These are phyloP conservation scores for Talaromyces wortmannii DNA, from an alignment of 495 filamentous ascomycete genomes.

Conservation along the genomic window DNA sequence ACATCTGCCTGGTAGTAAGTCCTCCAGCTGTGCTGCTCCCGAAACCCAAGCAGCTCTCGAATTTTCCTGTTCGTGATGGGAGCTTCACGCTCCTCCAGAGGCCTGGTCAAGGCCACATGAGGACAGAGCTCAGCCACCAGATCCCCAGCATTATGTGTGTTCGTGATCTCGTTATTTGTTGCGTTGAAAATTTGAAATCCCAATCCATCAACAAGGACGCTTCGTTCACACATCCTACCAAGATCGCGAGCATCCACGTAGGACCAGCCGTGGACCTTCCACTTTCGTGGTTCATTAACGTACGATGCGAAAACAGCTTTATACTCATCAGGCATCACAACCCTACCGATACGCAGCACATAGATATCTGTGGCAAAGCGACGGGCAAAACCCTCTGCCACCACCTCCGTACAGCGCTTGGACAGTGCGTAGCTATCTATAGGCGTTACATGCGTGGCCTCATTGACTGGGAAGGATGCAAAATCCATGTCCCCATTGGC, in stretches of 20 bases:
- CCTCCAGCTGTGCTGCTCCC: constrained; percentile 50
- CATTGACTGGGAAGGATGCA: constrained; percentile 49
- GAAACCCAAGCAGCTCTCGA: constrained; percentile 48
- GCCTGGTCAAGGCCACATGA: constrained; percentile 36
- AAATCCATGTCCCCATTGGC: constrained; percentile 50
- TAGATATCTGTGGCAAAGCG: constrained; percentile 53
- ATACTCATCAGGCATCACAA: constrained; percentile 56
- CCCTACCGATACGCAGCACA: constrained; percentile 48
- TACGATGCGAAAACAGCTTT: constrained; percentile 37
- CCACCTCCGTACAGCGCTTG: constrained; percentile 51
- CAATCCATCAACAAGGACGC: constrained; percentile 39
- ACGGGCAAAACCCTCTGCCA: constrained; percentile 46
- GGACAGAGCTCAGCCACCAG: constrained; percentile 39
- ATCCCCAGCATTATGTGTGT: constrained; percentile 16
- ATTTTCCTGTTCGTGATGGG: constrained; percentile 54
- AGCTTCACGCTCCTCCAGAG: constrained; percentile 48
- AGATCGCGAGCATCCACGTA: constrained; percentile 56
- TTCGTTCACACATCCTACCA: constrained; percentile 49
- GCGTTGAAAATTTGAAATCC: constrained; percentile 59
- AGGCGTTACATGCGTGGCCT: constrained; percentile 45
- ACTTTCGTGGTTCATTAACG: constrained; percentile 36
- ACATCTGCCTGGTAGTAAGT: constrained; percentile 12
- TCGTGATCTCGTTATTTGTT: constrained; percentile 52
- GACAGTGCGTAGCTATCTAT: constrained; percentile 54
- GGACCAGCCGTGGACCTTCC: constrained; percentile 51